phyloP scores from a whole-genome alignment of 148 eudicot genomes.

The Spergularia marina region DNA sequence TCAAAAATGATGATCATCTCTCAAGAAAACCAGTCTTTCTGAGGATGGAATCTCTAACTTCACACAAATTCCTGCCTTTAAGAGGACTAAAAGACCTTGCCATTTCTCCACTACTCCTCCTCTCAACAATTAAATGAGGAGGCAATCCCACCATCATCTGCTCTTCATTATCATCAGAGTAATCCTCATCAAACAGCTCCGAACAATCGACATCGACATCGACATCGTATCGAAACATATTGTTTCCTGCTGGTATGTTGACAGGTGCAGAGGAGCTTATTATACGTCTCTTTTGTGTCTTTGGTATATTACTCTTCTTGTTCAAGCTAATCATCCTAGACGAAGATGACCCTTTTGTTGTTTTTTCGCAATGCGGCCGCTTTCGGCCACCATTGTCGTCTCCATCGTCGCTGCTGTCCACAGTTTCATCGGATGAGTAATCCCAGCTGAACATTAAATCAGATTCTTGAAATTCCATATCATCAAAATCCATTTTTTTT shows the following conservation, averaged over 20 bases:
- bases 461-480: constrained; percentile 37
- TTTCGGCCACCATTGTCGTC: too few species aligned
- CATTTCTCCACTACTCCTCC: constrained; percentile 35
- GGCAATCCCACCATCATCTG: constrained; percentile 26
- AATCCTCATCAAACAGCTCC: constrained; percentile 21
- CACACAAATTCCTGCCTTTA: constrained; percentile 42
- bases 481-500: constrained; percentile 30
- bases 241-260: constrained; percentile 7
- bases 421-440: constrained; percentile 10
- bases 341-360: not conserved
- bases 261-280: constrained; percentile 11
- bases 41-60: constrained; percentile 42
- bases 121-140: constrained; percentile 43
- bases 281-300: constrained; percentile 4
- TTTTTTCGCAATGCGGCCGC: not conserved
- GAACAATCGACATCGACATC: constrained; percentile 17
- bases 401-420: not conserved
- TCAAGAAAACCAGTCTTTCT: constrained; percentile 51
- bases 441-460: constrained; percentile 36
- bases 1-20: constrained; percentile 18
- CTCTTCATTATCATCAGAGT: constrained; percentile 16
- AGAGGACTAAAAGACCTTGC: constrained; percentile 43
- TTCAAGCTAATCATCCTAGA: not conserved
- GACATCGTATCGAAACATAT: not conserved
- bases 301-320: constrained; percentile 6